phyloP scores from a whole-genome alignment of 805 yeast genomes.

The Maudiozyma bulderi region DNA sequence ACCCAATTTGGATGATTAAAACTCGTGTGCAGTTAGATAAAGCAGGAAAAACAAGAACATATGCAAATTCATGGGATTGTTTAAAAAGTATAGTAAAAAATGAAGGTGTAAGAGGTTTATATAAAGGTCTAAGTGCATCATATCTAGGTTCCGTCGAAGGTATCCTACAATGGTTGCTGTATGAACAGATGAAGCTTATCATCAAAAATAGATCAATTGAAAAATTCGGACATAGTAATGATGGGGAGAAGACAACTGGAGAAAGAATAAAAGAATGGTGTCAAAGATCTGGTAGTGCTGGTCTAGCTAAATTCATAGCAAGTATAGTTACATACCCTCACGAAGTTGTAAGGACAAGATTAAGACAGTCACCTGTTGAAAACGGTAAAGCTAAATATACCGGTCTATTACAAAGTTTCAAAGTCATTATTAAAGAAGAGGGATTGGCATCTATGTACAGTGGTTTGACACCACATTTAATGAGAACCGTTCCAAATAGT shows the following conservation, averaged over 20 bases:
- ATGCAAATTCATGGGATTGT: constrained; percentile 83
- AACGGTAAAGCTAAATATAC: constrained; percentile 80
- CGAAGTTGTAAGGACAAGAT: constrained; percentile 90
- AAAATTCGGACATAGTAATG: constrained; percentile 28
- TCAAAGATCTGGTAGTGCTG: constrained; percentile 96
- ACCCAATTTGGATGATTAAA: constrained; percentile 95
- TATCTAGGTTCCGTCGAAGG: constrained; percentile 90
- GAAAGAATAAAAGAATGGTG: constrained; percentile 81
- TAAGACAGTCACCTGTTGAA: constrained; percentile 85
- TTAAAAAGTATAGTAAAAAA: constrained; percentile 51
- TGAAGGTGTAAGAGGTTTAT: constrained; percentile 77
- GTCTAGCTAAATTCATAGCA: constrained; percentile 89
- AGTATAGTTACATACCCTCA: constrained; percentile 92
- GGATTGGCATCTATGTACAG: constrained; percentile 92
- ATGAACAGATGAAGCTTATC: constrained; percentile 82
- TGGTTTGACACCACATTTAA: constrained; percentile 91
- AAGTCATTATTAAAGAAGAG: constrained; percentile 78
- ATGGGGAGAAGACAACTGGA: constrained; percentile 31
- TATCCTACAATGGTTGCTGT: constrained; percentile 91
- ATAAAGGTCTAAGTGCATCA: constrained; percentile 88
- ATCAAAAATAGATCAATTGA: constrained; percentile 45
- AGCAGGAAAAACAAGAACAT: constrained; percentile 49
- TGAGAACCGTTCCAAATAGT: constrained; percentile 95
- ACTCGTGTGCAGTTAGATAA: constrained; percentile 90
- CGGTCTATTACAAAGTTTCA: constrained; percentile 82